A percentile compares a stretch with the other conserved stretches of the same genome.
Evolutionary conservation across 352 stramenopile genomes (phyloP).

Genomic region (Pythium apleroticum): DNA sequence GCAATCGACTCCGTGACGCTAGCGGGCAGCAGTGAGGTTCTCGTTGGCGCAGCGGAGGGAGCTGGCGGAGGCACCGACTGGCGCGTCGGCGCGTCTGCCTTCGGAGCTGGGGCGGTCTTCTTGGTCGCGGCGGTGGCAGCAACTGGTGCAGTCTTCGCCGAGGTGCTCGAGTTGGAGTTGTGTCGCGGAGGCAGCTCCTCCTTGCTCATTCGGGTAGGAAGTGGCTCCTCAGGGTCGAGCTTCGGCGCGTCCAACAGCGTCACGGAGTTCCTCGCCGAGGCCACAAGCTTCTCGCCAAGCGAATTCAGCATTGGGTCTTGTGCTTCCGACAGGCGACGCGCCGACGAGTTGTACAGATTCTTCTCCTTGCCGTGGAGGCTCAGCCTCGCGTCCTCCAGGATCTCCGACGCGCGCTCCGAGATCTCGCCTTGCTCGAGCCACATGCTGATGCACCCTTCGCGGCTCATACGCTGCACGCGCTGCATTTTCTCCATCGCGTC

Average conservation of each 20-base stretch:
- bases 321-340: constrained; percentile 58
- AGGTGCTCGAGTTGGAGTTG: not conserved
- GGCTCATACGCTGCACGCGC: constrained; percentile 38
- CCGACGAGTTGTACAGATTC: constrained; percentile 71
- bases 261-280: constrained; percentile 36
- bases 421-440: constrained; percentile 81
- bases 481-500: constrained; percentile 21
- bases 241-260: constrained; percentile 19
- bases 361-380: constrained; percentile 81
- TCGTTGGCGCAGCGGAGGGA: not conserved
- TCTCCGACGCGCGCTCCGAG: constrained; percentile 77
- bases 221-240: not conserved
- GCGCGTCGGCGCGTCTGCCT: constrained; percentile 7
- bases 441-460: constrained; percentile 78
- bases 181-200: not conserved
- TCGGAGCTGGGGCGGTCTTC: not conserved
- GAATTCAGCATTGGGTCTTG: constrained; percentile 70
- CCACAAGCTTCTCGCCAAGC: constrained; percentile 60
- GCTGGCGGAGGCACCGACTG: constrained; percentile 4
- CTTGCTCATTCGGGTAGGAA: not conserved
- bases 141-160: not conserved
- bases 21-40: not conserved
- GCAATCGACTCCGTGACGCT: not conserved
- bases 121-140: not conserved
- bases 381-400: constrained; percentile 79